Conservation (phyloP, 768 basidiomycete species). For the Panaeolus papilionaceus region DNA sequence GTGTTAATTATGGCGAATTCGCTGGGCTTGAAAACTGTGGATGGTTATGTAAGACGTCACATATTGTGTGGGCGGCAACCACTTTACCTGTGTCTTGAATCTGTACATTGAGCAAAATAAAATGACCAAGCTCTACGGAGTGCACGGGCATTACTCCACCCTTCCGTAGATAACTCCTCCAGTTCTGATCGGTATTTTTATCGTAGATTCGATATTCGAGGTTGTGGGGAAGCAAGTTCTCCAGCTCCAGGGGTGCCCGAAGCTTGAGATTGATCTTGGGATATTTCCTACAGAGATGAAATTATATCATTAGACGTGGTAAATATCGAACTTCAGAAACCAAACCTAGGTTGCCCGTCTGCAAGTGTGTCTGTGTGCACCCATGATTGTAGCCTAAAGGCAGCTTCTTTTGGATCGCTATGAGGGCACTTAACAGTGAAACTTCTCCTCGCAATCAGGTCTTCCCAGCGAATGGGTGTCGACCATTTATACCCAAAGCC, state of each 20-base stretch:
- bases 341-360: constrained; percentile 60
- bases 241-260: constrained; percentile 92
- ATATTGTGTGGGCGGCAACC: neutral
- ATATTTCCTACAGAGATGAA: constrained; percentile 59
- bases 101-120: constrained; percentile 88
- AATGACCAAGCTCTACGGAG: constrained; percentile 89
- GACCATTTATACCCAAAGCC: constrained; percentile 98
- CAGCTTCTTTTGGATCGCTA: constrained; percentile 77
- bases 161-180: constrained; percentile 90
- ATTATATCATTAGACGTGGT: constrained; percentile 49
- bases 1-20: constrained; percentile 98
- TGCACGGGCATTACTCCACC: constrained; percentile 97
- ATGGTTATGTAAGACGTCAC: neutral
- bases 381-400: constrained; percentile 95
- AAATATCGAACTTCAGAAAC: neutral
- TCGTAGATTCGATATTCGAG: constrained; percentile 97
- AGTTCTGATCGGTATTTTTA: constrained; percentile 93
- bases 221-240: constrained; percentile 94
- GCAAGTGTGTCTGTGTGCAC: constrained; percentile 67
- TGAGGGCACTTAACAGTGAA: constrained; percentile 90
- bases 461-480: constrained; percentile 86
- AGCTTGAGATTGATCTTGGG: constrained; percentile 88
- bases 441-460: constrained; percentile 69
- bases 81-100: constrained; percentile 86
- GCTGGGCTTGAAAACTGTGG: constrained; percentile 85